Evolutionary conservation across 1,139 yeast species (phyloP).

Genomic region (Pichia inconspicua): DNA sequence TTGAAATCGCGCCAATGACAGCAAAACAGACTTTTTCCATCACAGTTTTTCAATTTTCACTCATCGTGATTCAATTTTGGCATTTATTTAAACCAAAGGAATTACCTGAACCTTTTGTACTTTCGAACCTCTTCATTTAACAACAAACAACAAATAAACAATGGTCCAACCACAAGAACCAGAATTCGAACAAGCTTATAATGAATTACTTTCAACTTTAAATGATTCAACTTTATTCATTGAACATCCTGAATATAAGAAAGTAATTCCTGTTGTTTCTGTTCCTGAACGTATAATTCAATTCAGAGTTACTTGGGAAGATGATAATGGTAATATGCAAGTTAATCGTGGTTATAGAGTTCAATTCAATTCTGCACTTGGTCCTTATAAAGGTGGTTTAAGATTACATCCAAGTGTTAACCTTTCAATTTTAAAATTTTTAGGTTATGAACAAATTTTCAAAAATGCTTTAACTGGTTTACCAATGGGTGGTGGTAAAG

Average conservation of each 20-base stretch:
- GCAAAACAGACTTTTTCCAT: too few species aligned
- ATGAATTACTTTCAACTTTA: constrained; percentile 82
- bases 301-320: constrained; percentile 97
- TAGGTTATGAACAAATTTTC: constrained; percentile 97
- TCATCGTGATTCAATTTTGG: too few species aligned
- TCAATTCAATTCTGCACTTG: constrained; percentile 95
- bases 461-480: constrained; percentile 97
- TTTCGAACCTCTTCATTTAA: too few species aligned
- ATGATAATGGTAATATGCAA: constrained; percentile 84
- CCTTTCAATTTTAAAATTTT: constrained; percentile 87
- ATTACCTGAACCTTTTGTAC: too few species aligned
- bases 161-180: constrained; percentile 60
- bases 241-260: constrained; percentile 83
- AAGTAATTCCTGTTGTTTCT: constrained; percentile 83
- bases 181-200: constrained; percentile 97
- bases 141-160: background rate
- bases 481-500: constrained; percentile 99
- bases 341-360: constrained; percentile 98
- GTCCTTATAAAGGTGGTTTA: constrained; percentile 99
- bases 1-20: too few species aligned
- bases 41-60: too few species aligned
- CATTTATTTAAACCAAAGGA: too few species aligned
- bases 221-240: constrained; percentile 86
- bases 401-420: constrained; percentile 97
- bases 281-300: constrained; percentile 94